phyloP scores from a whole-genome alignment of 257 asterid species.

The Rehmannia glutinosa region DNA sequence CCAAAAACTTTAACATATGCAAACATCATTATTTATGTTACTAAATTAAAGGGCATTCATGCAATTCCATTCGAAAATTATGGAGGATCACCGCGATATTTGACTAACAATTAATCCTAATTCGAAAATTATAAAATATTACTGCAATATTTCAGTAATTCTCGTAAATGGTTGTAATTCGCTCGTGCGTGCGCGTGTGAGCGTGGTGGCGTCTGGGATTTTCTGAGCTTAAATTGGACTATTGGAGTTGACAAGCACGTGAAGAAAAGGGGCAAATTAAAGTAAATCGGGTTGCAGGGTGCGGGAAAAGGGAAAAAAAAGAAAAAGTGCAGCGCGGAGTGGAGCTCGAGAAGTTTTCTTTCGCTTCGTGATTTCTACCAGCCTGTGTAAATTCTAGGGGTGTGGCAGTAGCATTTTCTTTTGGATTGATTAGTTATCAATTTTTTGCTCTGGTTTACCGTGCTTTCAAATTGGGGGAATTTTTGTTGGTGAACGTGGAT shows the following conservation, averaged over 20 bases:
- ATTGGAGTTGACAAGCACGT: slow-evolving; percentile 36
- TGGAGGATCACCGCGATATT: no score
- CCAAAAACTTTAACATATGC: no score
- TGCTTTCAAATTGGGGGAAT: neutral
- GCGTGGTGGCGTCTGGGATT: neutral
- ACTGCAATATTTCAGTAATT: neutral
- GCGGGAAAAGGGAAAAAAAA: neutral
- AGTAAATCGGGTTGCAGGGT: slow-evolving; percentile 21
- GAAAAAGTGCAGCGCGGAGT: neutral
- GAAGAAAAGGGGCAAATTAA: slow-evolving; percentile 16
- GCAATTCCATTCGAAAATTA: no score
- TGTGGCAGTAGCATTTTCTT: neutral
- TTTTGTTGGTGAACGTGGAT: neutral
- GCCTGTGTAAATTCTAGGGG: slow-evolving; percentile 5
- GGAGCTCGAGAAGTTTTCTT: slow-evolving; percentile 14
- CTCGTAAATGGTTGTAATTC: neutral
- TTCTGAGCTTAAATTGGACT: neutral
- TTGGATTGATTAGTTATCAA: neutral
- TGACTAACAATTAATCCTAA: no score
- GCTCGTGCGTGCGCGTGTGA: neutral
- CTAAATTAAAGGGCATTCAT: no score
- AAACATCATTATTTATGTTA: no score
- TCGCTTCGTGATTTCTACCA: neutral
- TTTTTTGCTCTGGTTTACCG: neutral
- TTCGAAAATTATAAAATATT: neutral